Percentiles rank a stretch among this genome's conserved stretches.
These are phyloP conservation scores for Podospora australis DNA, from an alignment of 495 filamentous ascomycete species.

Conservation along the genomic window DNA sequence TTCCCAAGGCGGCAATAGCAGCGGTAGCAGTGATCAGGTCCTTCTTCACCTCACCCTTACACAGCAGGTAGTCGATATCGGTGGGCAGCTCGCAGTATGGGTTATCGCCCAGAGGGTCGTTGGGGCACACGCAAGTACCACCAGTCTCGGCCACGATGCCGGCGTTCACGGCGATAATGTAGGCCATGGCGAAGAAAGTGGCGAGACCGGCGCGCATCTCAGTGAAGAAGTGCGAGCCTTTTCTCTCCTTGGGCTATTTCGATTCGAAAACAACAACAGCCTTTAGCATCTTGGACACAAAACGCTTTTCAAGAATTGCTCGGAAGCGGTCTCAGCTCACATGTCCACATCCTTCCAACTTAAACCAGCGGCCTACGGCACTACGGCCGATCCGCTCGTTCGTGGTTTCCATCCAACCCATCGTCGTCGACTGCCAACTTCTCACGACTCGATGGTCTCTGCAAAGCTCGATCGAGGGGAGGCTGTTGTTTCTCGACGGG, in stretches of 20 bases:
- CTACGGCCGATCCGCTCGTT: constrained; percentile 52
- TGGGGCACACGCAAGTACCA: constrained; percentile 64
- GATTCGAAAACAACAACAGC: neutral
- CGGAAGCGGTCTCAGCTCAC: constrained; percentile 37
- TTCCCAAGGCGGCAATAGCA: constrained; percentile 63
- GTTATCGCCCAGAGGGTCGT: constrained; percentile 30
- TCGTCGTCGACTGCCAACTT: constrained; percentile 24
- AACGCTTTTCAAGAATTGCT: neutral
- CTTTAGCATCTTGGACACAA: neutral
- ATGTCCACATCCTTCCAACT: constrained; percentile 67
- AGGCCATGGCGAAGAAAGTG: constrained; percentile 84
- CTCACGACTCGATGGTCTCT: too few species aligned
- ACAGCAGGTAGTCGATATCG: constrained; percentile 55
- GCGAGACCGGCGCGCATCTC: constrained; percentile 73
- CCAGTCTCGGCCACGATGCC: constrained; percentile 55
- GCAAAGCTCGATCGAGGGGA: too few species aligned
- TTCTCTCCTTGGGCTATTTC: constrained; percentile 60
- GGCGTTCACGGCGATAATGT: constrained; percentile 65
- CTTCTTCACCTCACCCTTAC: constrained; percentile 59
- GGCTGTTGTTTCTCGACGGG: too few species aligned
- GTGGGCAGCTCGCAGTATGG: constrained; percentile 48
- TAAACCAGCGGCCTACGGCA: constrained; percentile 65
- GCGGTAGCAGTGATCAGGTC: constrained; percentile 77
- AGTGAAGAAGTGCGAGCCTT: constrained; percentile 70
- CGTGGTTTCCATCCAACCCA: constrained; percentile 44